Evolutionary conservation across 768 basidiomycete genomes (phyloP).

Genomic region (Lepiota subincarnata): DNA sequence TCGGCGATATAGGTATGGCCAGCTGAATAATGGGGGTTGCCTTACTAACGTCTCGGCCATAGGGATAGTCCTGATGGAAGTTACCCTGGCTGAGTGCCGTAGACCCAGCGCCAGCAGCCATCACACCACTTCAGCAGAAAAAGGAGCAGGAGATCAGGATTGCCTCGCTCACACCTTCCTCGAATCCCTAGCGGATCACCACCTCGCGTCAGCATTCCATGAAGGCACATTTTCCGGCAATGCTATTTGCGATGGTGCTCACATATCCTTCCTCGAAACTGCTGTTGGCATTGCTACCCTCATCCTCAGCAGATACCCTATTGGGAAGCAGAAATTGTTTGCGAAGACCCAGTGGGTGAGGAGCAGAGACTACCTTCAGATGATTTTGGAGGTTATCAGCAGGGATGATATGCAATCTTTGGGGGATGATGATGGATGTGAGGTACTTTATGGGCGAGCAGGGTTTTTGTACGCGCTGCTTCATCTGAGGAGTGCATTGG

Average conservation of each 20-base stretch:
- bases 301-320: conserved; percentile 23
- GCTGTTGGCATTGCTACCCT: conserved; percentile 35
- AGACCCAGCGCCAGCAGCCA: too few relatives aligned
- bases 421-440: conserved; percentile 44
- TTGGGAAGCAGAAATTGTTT: not conserved
- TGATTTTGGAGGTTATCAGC: conserved; percentile 2
- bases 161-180: conserved; percentile 16
- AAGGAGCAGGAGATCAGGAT: not conserved
- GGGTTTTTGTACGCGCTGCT: conserved; percentile 52
- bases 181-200: conserved; percentile 16
- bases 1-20: conserved; percentile 22
- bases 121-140: not conserved
- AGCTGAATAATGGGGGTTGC: not conserved
- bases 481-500: conserved; percentile 31
- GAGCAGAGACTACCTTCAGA: conserved; percentile 3
- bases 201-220: conserved; percentile 18
- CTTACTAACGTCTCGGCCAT: not conserved
- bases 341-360: not conserved
- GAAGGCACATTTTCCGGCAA: conserved; percentile 12
- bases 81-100: conserved; percentile 17
- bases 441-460: conserved; percentile 56
- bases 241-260: conserved; percentile 12
- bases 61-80: conserved; percentile 26
- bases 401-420: conserved; percentile 9
- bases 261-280: conserved; percentile 37